Base-by-base conservation (phyloP, 106 monocot species). In the Phalaenopsis aphrodite region DNA sequence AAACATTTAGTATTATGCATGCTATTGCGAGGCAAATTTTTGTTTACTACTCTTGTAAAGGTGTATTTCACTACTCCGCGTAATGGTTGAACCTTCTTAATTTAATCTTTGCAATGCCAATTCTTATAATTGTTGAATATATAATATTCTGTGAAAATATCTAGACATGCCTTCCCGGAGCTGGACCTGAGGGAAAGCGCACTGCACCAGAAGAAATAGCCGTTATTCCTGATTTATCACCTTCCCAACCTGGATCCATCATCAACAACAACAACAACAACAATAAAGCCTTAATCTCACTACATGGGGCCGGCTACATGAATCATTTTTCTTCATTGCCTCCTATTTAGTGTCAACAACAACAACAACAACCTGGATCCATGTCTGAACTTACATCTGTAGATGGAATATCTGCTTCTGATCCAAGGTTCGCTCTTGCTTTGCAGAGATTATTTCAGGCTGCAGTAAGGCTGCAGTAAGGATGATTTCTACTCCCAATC, bases 391-490 rank as follows among this genome's bases (percentile, higher is more conserved):
- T 98, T 66, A 89, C 91, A 75, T 98, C 94, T 78, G 94, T 98
- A 47, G 98, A 98, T 89, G 84, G 87, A 77, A 92, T 98, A 41
- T 94, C 92, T 84, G 98, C 94, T 39, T 89, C 92, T 23, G 98
- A 98, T 85, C 98, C 98, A 57, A 98, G 93, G 80, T 91, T 94
- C 56, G 98, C 98, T 78, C 72, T 98, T 71, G 98, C 98, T 41
- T 85, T 98, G 77, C 98, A 98, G 81, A 87, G 88, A 87, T 82
- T 98, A 81, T 92, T 98, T 48, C 98, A 98, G 80, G 98, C 98
- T 83, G 94, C 98, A 52, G 98, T 98, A 87, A 98, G 80, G 98
- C 98, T 83, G 94, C 98, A 52, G 98, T 98, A 87, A 91, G 97
- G 55, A 81, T 82, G 5, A 78, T 82, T 81, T 65, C n/a, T 30